phyloP scores from a whole-genome alignment of 495 filamentous ascomycete genomes.

The Penicillium canariense region DNA sequence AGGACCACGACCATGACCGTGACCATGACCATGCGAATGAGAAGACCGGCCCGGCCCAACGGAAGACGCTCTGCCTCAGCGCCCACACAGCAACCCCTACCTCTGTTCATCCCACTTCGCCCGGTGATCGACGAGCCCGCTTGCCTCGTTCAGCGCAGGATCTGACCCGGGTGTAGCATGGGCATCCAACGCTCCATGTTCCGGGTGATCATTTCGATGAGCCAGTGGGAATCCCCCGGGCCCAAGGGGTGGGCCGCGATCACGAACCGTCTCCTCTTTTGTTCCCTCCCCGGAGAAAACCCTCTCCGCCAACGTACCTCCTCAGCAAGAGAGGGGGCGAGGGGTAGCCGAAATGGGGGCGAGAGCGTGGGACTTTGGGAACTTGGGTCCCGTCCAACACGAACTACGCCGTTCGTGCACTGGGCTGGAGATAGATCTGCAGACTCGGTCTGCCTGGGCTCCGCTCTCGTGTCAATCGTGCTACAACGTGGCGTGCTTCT shows the following conservation, averaged over 20 bases:
- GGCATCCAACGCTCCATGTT: background rate
- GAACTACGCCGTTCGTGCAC: background rate
- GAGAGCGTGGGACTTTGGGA: background rate
- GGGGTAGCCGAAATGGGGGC: background rate
- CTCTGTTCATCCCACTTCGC: background rate
- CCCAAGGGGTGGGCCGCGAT: background rate
- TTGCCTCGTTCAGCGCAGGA: background rate
- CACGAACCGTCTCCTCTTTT: background rate
- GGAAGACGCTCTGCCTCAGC: background rate
- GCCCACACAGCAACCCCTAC: background rate
- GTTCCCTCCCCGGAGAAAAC: background rate
- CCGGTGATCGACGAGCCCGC: background rate
- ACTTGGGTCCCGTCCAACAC: background rate
- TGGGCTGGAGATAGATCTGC: background rate
- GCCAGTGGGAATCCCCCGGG: background rate
- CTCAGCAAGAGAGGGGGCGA: background rate
- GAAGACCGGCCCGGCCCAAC: background rate
- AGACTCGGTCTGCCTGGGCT: background rate
- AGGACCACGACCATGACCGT: background rate
- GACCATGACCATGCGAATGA: background rate
- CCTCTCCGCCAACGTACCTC: background rate
- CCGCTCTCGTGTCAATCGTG: background rate
- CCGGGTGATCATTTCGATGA: background rate
- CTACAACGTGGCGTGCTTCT: slow-evolving; percentile 2
- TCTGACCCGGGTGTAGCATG: slow-evolving; percentile 5